phyloP scores from a whole-genome alignment of 345 rosid species.

The Moringa oleifera region DNA sequence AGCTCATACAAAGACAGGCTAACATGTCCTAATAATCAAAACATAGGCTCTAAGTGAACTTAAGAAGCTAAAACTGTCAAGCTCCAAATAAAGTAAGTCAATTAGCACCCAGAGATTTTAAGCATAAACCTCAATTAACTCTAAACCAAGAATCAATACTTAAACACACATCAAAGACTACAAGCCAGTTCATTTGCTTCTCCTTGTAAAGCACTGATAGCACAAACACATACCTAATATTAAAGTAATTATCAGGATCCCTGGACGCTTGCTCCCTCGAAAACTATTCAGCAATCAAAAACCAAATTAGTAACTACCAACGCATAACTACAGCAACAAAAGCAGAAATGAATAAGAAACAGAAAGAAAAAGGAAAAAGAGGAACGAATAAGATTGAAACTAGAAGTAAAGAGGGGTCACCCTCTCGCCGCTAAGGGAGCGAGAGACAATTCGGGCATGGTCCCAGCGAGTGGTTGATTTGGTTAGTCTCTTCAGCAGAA shows the following conservation, averaged over 20 bases:
- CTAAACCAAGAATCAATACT: background rate
- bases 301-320: background rate
- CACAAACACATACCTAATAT: constrained; percentile 48
- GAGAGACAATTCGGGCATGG: constrained; percentile 71
- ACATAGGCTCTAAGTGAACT: background rate
- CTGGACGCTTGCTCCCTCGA: constrained; percentile 84
- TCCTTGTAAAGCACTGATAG: background rate
- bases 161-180: background rate
- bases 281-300: constrained; percentile 33
- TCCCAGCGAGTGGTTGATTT: constrained; percentile 93
- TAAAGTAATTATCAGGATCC: constrained; percentile 87
- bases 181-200: background rate
- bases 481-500: constrained; percentile 79
- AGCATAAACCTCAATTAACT: background rate
- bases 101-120: background rate
- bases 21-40: background rate
- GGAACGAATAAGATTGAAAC: background rate
- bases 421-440: constrained; percentile 79
- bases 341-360: background rate
- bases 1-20: background rate
- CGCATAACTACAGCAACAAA: too few species aligned
- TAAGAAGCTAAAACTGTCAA: too few species aligned
- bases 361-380: background rate
- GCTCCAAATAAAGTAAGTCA: too few species aligned
- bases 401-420: constrained; percentile 19